Evolutionary conservation across 2,329 filamentous ascomycete species (phyloP).

Genomic region (Hypoxylon sp.): DNA sequence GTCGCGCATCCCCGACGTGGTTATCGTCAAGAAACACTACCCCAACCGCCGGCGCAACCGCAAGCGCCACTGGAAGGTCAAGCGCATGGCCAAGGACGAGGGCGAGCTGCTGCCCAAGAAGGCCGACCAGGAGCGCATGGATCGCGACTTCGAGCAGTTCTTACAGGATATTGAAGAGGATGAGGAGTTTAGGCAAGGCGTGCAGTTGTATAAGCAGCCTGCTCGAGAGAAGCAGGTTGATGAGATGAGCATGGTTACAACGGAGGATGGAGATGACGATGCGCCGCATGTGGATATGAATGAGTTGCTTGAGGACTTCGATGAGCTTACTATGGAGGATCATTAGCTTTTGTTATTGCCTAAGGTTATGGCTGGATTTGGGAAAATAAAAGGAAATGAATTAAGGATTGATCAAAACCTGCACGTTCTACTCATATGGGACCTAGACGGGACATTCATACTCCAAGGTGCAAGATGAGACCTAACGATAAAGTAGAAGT

Average conservation of each 20-base stretch:
- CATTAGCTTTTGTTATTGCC: conserved; percentile 44
- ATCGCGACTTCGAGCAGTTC: conserved; percentile 97
- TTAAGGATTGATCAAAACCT: conserved; percentile 3
- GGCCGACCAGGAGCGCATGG: conserved; percentile 87
- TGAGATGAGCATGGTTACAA: conserved; percentile 78
- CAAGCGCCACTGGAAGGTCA: conserved; percentile 92
- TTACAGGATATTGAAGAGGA: conserved; percentile 97
- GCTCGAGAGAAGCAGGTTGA: conserved; percentile 68
- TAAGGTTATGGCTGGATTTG: not conserved
- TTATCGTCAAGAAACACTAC: conserved; percentile 98
- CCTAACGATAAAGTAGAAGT: not conserved
- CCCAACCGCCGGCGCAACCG: conserved; percentile 83
- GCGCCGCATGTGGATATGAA: conserved; percentile 82
- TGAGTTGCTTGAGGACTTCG: conserved; percentile 91
- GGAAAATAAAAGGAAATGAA: conserved; percentile 26
- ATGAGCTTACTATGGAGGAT: conserved; percentile 83
- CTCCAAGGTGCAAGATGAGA: not conserved
- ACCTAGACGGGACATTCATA: not conserved
- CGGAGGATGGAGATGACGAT: conserved; percentile 73
- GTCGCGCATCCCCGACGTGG: conserved; percentile 87
- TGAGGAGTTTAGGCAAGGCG: conserved; percentile 83
- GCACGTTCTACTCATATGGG: not conserved
- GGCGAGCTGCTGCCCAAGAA: conserved; percentile 89
- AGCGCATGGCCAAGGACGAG: conserved; percentile 92
- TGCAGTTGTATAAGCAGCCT: conserved; percentile 86